Evolutionary conservation across 176 grass and related monocot genomes (phyloP).

Genomic region (Carex myosuroides): DNA sequence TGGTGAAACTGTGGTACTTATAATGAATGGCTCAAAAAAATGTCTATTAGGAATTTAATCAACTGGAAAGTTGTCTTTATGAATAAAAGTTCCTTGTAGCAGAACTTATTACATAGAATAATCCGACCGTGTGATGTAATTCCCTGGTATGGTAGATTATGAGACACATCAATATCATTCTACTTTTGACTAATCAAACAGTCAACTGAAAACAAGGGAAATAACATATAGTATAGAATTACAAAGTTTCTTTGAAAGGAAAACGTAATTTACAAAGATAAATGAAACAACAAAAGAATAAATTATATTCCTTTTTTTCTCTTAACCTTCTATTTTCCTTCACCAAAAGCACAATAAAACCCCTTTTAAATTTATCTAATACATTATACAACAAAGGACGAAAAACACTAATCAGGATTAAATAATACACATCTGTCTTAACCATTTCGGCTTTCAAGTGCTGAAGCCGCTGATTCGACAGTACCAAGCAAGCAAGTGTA

Average conservation of each 20-base stretch:
- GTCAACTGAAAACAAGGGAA: not conserved
- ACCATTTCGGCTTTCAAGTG: constrained; percentile 57
- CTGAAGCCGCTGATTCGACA: constrained; percentile 79
- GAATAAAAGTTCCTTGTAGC: not conserved
- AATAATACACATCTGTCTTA: not conserved
- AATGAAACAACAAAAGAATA: constrained; percentile 28
- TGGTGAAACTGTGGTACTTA: not conserved
- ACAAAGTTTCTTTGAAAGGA: constrained; percentile 15
- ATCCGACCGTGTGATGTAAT: not conserved
- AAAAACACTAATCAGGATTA: not conserved
- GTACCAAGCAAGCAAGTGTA: constrained; percentile 79
- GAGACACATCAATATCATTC: not conserved
- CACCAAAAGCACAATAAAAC: not conserved
- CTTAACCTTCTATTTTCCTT: not conserved
- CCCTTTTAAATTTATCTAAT: not conserved
- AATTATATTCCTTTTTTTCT: constrained; percentile 2
- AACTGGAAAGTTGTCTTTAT: too few relatives aligned
- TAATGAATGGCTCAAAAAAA: not conserved
- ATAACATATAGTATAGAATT: not conserved
- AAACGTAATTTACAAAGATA: constrained; percentile 16
- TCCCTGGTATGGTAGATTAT: not conserved
- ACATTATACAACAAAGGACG: constrained; percentile 10
- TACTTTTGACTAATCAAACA: not conserved
- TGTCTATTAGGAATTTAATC: not conserved
- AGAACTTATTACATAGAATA: not conserved